These are phyloP conservation scores for Solanum chiquidenum DNA, from an alignment of 257 asterid genomes.

Conservation along the genomic window DNA sequence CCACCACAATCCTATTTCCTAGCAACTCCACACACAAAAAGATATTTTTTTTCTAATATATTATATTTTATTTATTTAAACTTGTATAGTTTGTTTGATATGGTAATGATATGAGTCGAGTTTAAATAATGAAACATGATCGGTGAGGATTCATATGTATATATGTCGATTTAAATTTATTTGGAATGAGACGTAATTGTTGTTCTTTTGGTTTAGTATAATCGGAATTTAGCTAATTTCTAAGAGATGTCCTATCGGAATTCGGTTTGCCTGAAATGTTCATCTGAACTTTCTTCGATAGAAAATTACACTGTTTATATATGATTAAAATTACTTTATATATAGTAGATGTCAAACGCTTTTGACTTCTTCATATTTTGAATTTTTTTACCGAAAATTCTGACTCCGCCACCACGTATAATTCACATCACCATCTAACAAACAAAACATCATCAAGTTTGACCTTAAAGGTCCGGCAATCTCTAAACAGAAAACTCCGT, in stretches of 20 bases:
- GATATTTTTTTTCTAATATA: neutral
- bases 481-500: neutral
- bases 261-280: neutral
- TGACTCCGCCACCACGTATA: neutral
- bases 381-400: accelerated
- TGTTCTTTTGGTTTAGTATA: neutral
- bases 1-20: neutral
- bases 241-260: neutral
- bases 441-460: neutral
- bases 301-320: no score
- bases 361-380: neutral
- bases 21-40: neutral
- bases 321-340: neutral
- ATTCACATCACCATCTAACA: neutral
- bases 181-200: neutral
- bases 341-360: no score
- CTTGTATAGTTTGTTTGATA: neutral
- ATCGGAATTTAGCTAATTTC: neutral
- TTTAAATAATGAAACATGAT: neutral
- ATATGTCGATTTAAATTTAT: neutral
- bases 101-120: neutral
- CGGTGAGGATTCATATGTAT: neutral
- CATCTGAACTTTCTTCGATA: neutral
- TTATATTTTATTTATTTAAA: neutral
- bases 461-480: neutral